Percentiles rank a stretch among this genome's conserved stretches.
phyloP scores from a whole-genome alignment of 2,329 filamentous ascomycete genomes.

The Aureobasidium uvarum region DNA sequence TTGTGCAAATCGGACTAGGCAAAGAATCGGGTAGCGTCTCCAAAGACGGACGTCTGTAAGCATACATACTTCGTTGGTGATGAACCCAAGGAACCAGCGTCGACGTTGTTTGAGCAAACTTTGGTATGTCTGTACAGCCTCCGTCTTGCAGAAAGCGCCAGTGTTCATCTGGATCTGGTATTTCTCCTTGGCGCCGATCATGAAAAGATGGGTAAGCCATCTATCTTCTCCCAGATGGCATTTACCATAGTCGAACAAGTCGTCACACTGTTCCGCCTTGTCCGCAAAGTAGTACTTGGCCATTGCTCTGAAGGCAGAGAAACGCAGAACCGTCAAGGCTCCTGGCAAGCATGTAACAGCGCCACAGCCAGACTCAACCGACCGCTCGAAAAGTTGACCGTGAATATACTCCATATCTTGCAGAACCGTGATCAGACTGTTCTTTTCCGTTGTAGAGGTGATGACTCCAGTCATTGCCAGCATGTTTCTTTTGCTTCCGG shows the following conservation, averaged over 20 bases:
- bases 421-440: conserved; percentile 84
- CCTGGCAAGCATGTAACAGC: conserved; percentile 93
- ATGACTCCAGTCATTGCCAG: conserved; percentile 97
- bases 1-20: conserved; percentile 86
- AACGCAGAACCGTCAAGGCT: conserved; percentile 91
- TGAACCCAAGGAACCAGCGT: conserved; percentile 94
- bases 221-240: conserved; percentile 92
- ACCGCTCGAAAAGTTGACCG: conserved; percentile 92
- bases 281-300: conserved; percentile 98
- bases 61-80: conserved; percentile 98
- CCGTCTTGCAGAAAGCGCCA: conserved; percentile 96
- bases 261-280: conserved; percentile 91
- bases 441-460: conserved; percentile 85
- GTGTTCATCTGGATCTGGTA: conserved; percentile 99
- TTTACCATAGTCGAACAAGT: conserved; percentile 95
- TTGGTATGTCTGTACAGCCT: conserved; percentile 84
- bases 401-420: conserved; percentile 99
- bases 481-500: conserved; percentile 88
- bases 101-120: conserved; percentile 91
- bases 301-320: conserved; percentile 95
- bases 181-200: conserved; percentile 90
- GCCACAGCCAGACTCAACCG: conserved; percentile 90
- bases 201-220: conserved; percentile 97
- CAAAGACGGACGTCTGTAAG: conserved; percentile 90
- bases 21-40: conserved; percentile 84